Evolutionary conservation across 352 stramenopile species (phyloP).

Genomic region (Elongisporangium anandrum): DNA sequence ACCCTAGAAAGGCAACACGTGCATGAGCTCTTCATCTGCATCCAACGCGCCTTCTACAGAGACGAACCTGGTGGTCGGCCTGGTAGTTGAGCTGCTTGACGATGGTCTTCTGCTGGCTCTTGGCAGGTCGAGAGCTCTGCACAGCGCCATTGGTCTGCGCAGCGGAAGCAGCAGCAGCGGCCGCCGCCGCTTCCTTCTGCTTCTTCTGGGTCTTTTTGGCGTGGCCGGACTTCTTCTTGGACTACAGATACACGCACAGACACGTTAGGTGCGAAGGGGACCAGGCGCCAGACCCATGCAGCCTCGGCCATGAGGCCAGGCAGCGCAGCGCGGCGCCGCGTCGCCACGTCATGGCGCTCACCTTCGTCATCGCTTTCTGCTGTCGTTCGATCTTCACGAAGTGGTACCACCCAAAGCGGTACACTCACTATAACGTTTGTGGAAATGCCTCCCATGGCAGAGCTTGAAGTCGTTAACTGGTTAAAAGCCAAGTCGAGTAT

Average conservation of each 20-base stretch:
- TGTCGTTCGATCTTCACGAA: not conserved
- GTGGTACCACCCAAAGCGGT: not conserved
- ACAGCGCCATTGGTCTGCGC: conserved; percentile 2
- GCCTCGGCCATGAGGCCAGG: not conserved
- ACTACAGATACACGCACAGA: not conserved
- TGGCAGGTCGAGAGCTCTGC: conserved; percentile 2
- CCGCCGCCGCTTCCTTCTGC: conserved; percentile 23
- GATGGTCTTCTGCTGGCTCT: conserved; percentile 38
- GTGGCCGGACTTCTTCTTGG: conserved; percentile 40
- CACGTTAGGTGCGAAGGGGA: not conserved
- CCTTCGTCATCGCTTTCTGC: not conserved
- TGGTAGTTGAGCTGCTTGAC: conserved; percentile 55
- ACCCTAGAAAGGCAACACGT: conserved; percentile 15
- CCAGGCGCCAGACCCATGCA: not conserved
- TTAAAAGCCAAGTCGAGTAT: not conserved
- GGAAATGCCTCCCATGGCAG: not conserved
- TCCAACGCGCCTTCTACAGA: not conserved
- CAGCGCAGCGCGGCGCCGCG: not conserved
- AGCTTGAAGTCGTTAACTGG: not conserved
- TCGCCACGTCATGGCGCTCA: not conserved
- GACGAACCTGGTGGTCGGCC: conserved; percentile 41
- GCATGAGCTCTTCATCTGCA: not conserved
- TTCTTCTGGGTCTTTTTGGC: conserved; percentile 53
- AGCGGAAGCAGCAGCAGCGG: not conserved
- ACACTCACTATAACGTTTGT: not conserved